Base-by-base conservation (phyloP, 1,139 yeast genomes). In the Kazachstania sp. region DNA sequence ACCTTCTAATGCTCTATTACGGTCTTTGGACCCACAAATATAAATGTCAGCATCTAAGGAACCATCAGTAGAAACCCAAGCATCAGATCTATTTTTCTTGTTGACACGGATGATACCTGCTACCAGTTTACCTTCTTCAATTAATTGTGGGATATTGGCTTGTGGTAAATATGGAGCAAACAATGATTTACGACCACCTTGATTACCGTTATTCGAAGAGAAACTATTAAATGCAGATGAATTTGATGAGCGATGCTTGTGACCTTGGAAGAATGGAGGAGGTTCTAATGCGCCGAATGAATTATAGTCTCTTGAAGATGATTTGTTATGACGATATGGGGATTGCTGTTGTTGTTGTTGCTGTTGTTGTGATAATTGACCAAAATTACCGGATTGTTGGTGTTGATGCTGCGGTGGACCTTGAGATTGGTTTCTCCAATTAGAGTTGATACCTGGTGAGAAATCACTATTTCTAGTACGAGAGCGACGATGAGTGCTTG, bases 1-100 rank as follows among this genome's bases (percentile, higher is more conserved):
- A 47, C 97, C 97, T 68, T 92, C 98, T 46, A 92, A 72, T 11
- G 98, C 97, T 64, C 98, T 81, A 67, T 92, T 92, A 65, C 98
- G 86, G 67, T 92, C 98, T 66, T 92, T 92, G n/a, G 97, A 90
- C 12, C 98, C 98, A 71, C 97, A 94, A 55, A 92, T 92, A 64
- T 88, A 92, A 52, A 92, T 87, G 66, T 92, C 98, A 0, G 97
- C 95, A 67, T 92, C 98, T 54, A 92, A 74, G 40, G 90, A 75
- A 2, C 97, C 97, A 63, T 90, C 97, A 0, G 97, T 92, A 4
- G 97, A 83, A 16, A 92, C 97, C 68, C 94, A 92, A 1, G 98
- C 98, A 67, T 92, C 98, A 0, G 96, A 86, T 59, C 98, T 78
- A 66, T 92, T 92, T 69, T 92, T 92, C 65, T 88, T 88, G 69